Base-by-base conservation (phyloP, 495 filamentous ascomycete genomes). In the Tirmania nivea region DNA sequence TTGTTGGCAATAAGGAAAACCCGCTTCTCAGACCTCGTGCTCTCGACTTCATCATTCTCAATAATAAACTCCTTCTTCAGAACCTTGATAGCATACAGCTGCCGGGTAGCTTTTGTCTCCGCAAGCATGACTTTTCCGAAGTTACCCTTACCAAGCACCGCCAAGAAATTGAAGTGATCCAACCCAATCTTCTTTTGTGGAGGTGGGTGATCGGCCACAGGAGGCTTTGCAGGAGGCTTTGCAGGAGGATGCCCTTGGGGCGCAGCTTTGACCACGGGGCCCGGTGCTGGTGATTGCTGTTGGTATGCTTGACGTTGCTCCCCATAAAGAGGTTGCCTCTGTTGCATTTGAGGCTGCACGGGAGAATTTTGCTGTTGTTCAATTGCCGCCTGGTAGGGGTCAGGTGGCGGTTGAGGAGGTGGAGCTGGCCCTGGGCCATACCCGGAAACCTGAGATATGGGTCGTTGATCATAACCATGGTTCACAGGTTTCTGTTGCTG, bases 51-150 rank as follows among this genome's bases (percentile, higher is more conserved):
- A 67, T 99, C 90, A 59, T 99, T 94, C 66, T 99, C 90, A 55
- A 99, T 99, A 65, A 99, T 99, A 67, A 99, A 99, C 60, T 99
- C 90, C 72, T 99, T 99, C 75, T 99, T 99, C 61, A 99, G 72
- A 34, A 99, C 90, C 68, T 99, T 99, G 68, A 99, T 99, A 52
- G 90, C 90, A 66, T 96, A 99, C 34, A 99, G 72, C 65, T 90
- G 82, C 65, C 87, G 85, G 20, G 80, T 75, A 47, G 78, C 76
- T 71, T 99, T 99, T 5, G 90, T 94, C 69, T 99, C 90, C 8
- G 90, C 90, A 60, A 99, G 69, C 90, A 99, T 99, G 70, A 99
- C 90, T 71, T 99, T 99, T 67, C 90, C 90, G 64, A 99, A 99
- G 66, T 99, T 99, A 69, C 90, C 90, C 67, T 99, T 99, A 58